phyloP scores from a whole-genome alignment of 805 yeast genomes.

The Wickerhamomyces mucosus region DNA sequence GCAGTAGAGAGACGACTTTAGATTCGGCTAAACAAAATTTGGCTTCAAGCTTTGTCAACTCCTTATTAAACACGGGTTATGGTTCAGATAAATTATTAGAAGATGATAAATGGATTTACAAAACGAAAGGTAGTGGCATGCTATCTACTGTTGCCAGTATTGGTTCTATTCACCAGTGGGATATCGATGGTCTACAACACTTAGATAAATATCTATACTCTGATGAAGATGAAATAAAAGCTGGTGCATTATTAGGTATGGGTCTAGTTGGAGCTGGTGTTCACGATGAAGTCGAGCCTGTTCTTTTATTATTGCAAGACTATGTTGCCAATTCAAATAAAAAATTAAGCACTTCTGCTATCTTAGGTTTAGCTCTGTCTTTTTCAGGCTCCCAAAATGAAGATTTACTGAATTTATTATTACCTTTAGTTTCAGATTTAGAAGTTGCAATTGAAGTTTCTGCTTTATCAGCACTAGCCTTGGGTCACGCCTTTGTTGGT shows the following conservation, averaged over 20 bases:
- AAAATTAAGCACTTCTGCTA: constrained; percentile 67
- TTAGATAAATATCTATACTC: constrained; percentile 85
- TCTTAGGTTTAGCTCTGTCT: constrained; percentile 87
- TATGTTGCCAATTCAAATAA: constrained; percentile 59
- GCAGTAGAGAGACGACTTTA: constrained; percentile 48
- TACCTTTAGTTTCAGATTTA: constrained; percentile 77
- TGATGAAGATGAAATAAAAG: constrained; percentile 77
- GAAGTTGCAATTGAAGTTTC: constrained; percentile 69
- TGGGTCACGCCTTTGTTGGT: constrained; percentile 93
- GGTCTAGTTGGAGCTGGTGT: constrained; percentile 90
- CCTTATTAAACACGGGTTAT: constrained; percentile 85
- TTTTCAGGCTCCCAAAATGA: constrained; percentile 91
- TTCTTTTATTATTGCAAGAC: constrained; percentile 77
- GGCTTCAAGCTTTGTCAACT: constrained; percentile 91
- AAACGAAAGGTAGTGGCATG: constrained; percentile 89
- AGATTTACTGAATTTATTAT: constrained; percentile 64
- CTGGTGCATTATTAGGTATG: constrained; percentile 94
- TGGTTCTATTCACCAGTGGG: constrained; percentile 90
- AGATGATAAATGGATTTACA: constrained; percentile 83
- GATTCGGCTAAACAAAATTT: constrained; percentile 94
- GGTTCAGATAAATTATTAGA: constrained; percentile 76
- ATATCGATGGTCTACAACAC: constrained; percentile 81
- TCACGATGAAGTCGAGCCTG: constrained; percentile 93
- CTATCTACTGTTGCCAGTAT: constrained; percentile 83
- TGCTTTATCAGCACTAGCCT: constrained; percentile 79